Evolutionary conservation across 1,139 yeast genomes (phyloP).

Genomic region (Geotrichum candidum): DNA sequence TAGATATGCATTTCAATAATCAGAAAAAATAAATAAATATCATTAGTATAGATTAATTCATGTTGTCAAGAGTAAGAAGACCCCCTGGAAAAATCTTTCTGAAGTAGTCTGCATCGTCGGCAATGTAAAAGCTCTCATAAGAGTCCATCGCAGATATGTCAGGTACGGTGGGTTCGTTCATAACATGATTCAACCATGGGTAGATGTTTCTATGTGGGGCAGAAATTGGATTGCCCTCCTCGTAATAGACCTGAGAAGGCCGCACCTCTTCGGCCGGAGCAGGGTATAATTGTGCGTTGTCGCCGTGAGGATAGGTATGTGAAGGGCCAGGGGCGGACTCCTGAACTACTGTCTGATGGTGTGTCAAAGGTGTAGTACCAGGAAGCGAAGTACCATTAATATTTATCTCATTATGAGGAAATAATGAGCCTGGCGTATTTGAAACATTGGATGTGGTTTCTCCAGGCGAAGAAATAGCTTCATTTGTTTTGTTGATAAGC

Average conservation of each 20-base stretch:
- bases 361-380: neutral
- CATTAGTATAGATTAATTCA: conserved; percentile 2
- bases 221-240: neutral
- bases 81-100: conserved; percentile 15
- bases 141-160: conserved; percentile 9
- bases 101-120: conserved; percentile 14
- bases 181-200: neutral
- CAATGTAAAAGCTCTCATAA: conserved; percentile 14
- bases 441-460: neutral
- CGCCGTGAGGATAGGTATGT: neutral
- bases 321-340: neutral
- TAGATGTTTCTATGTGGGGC: neutral
- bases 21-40: neutral
- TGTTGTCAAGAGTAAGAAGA: conserved; percentile 12
- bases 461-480: neutral
- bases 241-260: neutral
- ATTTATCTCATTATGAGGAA: neutral
- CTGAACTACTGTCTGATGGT: neutral
- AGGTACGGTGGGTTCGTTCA: neutral
- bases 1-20: neutral
- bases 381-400: neutral
- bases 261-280: neutral
- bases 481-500: conserved; percentile 11
- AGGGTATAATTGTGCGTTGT: neutral
- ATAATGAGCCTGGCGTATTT: neutral